phyloP scores from a whole-genome alignment of 2,329 filamentous ascomycete genomes.

The Boeremia lycopersici region DNA sequence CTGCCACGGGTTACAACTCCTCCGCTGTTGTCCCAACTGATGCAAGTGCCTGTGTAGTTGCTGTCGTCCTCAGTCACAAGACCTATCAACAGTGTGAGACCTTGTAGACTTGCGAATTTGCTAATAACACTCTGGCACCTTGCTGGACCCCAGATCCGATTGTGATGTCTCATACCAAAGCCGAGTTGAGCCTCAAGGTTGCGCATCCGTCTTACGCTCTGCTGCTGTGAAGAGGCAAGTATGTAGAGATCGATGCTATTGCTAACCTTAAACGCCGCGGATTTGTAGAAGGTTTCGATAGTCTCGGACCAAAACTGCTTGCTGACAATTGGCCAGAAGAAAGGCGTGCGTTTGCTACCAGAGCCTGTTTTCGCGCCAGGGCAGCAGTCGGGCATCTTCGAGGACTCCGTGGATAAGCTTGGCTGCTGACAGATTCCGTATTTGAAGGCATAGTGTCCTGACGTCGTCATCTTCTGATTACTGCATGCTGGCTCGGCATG shows the following conservation, averaged over 20 bases:
- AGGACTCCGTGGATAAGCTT: background rate
- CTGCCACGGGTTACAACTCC: background rate
- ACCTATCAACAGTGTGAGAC: slow-evolving; percentile 2
- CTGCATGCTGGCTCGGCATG: slow-evolving; percentile 1
- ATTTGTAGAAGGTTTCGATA: background rate
- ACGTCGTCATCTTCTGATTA: slow-evolving; percentile 2
- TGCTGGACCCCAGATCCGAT: slow-evolving; percentile 3
- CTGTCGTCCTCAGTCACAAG: slow-evolving; percentile 1
- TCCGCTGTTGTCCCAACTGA: background rate
- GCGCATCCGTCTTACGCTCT: slow-evolving; percentile 9
- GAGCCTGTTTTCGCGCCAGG: background rate
- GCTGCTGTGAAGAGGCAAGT: slow-evolving; percentile 7
- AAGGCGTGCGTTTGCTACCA: background rate
- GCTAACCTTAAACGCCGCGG: slow-evolving; percentile 5
- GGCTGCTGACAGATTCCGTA: slow-evolving; percentile 2
- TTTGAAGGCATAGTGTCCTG: slow-evolving; percentile 3
- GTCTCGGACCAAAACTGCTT: slow-evolving; percentile 8
- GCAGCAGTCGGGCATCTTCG: background rate
- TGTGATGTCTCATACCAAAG: slow-evolving; percentile 11
- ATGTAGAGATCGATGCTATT: slow-evolving; percentile 10
- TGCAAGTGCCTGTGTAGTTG: slow-evolving; percentile 6
- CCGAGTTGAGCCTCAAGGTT: slow-evolving; percentile 1
- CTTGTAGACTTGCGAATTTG: background rate
- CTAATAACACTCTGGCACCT: slow-evolving; percentile 1
- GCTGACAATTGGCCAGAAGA: slow-evolving; percentile 14